A percentile compares a stretch with the other conserved stretches of the same genome.
Conservation (phyloP, 257 asterid genomes). For the Gentiana dahurica region DNA sequence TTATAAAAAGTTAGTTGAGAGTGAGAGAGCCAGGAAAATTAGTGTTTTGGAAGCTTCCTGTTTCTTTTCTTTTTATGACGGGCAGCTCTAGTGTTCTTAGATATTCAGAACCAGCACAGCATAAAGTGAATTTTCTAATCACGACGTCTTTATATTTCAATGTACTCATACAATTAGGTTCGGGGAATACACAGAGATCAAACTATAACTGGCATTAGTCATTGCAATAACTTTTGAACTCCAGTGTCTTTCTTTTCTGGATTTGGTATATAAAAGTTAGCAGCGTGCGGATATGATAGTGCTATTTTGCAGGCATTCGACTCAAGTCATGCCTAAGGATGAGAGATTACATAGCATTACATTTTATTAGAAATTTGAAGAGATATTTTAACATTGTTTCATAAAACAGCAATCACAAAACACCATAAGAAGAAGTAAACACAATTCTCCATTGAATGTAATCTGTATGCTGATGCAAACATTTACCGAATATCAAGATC, state of each 20-base stretch:
- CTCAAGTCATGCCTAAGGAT: too few relatives aligned
- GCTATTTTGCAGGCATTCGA: too few relatives aligned
- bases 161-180: too few relatives aligned
- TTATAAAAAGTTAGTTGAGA: too few relatives aligned
- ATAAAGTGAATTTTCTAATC: background rate
- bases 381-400: background rate
- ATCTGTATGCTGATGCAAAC: background rate
- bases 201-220: too few relatives aligned
- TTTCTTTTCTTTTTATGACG: background rate
- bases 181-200: too few relatives aligned
- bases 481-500: conserved; percentile 80
- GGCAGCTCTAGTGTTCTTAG: background rate
- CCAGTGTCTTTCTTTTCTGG: too few relatives aligned
- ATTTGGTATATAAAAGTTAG: too few relatives aligned
- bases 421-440: background rate
- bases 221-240: too few relatives aligned
- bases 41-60: too few relatives aligned
- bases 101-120: background rate
- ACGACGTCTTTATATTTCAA: background rate
- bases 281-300: too few relatives aligned
- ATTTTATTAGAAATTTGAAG: background rate
- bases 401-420: background rate
- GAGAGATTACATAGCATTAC: background rate
- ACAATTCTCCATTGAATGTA: background rate
- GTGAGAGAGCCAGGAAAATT: too few relatives aligned